Conservation (phyloP, 352 stramenopile species). For the Phytophthora pinifolia region DNA sequence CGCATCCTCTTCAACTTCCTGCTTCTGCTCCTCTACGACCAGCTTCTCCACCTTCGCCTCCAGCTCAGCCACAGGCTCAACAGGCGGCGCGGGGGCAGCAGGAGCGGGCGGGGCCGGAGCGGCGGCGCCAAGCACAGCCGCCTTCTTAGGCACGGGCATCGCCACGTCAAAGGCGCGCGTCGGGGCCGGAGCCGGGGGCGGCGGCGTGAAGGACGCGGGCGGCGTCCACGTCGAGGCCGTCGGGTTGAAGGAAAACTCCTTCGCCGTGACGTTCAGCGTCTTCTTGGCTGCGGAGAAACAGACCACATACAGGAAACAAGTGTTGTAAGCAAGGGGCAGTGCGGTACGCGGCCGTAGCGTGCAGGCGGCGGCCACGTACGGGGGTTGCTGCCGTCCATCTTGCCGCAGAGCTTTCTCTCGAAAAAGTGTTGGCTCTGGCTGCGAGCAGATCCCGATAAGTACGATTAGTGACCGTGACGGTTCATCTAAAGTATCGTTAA, state of each 20-base stretch:
- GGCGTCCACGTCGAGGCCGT: slow-evolving; percentile 63
- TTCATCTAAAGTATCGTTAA: background rate
- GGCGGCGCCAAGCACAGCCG: slow-evolving; percentile 34
- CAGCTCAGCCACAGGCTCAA: slow-evolving; percentile 29
- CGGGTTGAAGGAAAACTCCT: slow-evolving; percentile 83
- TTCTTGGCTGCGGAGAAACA: slow-evolving; percentile 49
- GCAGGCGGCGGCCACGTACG: slow-evolving; percentile 26
- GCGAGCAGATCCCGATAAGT: slow-evolving; percentile 1
- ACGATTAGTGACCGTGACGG: background rate
- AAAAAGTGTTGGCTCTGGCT: slow-evolving; percentile 4
- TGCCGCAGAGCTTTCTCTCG: background rate
- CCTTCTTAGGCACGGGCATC: slow-evolving; percentile 79
- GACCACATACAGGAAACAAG: background rate
- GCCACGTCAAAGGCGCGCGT: slow-evolving; percentile 52
- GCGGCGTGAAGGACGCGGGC: slow-evolving; percentile 39
- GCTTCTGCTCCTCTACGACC: slow-evolving; percentile 22
- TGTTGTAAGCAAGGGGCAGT: background rate
- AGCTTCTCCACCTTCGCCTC: slow-evolving; percentile 38
- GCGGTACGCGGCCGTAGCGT: too few species aligned
- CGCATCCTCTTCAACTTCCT: slow-evolving; percentile 29
- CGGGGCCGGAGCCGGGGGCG: slow-evolving; percentile 44
- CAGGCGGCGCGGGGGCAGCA: slow-evolving; percentile 20
- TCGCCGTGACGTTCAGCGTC: slow-evolving; percentile 56
- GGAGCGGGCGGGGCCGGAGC: slow-evolving; percentile 22
- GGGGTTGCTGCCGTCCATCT: slow-evolving; percentile 35